These are phyloP conservation scores for Plenodomus tracheiphilus DNA, from an alignment of 2,329 filamentous ascomycete species.

Conservation along the genomic window DNA sequence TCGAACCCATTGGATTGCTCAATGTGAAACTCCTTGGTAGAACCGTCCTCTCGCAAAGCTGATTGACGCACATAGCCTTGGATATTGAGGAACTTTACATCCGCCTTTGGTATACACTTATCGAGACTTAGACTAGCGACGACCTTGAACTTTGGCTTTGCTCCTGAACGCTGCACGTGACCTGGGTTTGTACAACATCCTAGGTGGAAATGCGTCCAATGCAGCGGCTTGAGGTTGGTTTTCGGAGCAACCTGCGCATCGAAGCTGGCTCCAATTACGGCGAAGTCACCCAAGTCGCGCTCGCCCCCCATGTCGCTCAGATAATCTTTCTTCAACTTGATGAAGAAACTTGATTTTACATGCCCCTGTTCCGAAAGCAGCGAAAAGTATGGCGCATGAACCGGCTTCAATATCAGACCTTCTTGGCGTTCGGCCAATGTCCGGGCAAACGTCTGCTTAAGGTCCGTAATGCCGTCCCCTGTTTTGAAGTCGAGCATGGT, in stretches of 20 bases:
- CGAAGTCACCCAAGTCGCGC: constrained; percentile 68
- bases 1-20: constrained; percentile 18
- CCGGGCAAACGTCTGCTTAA: constrained; percentile 60
- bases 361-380: constrained; percentile 27
- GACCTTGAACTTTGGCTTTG: constrained; percentile 65
- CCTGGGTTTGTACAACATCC: constrained; percentile 74
- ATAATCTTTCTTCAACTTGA: constrained; percentile 93
- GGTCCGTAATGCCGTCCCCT: constrained; percentile 34
- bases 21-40: constrained; percentile 27
- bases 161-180: constrained; percentile 56
- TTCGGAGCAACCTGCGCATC: constrained; percentile 64
- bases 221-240: constrained; percentile 58
- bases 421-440: constrained; percentile 71
- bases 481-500: constrained; percentile 67
- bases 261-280: constrained; percentile 74
- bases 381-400: constrained; percentile 73
- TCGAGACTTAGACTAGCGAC: constrained; percentile 59
- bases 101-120: constrained; percentile 50
- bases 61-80: constrained; percentile 45
- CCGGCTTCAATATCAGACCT: constrained; percentile 78
- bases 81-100: constrained; percentile 50
- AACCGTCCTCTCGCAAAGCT: constrained; percentile 21
- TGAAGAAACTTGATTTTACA: constrained; percentile 54
- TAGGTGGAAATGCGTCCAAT: constrained; percentile 81
- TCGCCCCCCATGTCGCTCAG: constrained; percentile 77